Base-by-base conservation (phyloP, 2,329 filamentous ascomycete genomes). In the Phialemonium atrogriseum region DNA sequence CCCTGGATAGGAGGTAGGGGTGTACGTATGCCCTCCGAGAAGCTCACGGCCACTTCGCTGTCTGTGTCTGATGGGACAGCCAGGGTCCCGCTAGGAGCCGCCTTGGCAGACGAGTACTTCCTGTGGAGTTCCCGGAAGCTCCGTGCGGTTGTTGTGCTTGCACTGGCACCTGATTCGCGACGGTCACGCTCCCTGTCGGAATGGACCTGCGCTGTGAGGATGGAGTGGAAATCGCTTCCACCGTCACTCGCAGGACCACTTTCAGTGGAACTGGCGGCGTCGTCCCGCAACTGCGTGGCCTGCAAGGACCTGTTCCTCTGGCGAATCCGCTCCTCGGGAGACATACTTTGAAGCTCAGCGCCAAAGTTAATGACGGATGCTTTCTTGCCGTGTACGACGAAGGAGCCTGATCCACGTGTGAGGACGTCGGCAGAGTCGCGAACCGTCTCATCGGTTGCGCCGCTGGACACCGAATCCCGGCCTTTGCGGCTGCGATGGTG, bases 301-400 rank as follows among this genome's bases (percentile, higher is more conserved):
- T 35, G 22, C 27, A 64, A 60, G 5, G 61, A 55, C 25, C 62
- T 58, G 42, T 72, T 83, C 33, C 78, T 70, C 29, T 79, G 63
- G 35, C 77, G 73, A 24, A 85, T 60, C 22, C 80, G 76, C 48
- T 88, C 82, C 38, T 89, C 84, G 0, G 77, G 70, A 1, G 80
- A 71, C 58, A 88, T 75, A 37, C 73, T 80, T 48, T 89, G 80
- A 63, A 94, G 79, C 46, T 94, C 89, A n/a, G 80, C 78, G 7
- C 88, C 87, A 52, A 98, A 93, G n/a, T 85, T 93, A 44, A 98
- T 85, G 34, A 98, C 84, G 1, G 87, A 94, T 3, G 91, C 91
- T 58, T 98, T 96, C 64, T 96, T 98, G 38, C 91, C 89, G 50
- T 98, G 91, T 4, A 98, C 80, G 4, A 91, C 94, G 55, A 98